Percentiles rank a stretch among this genome's conserved stretches.
Evolutionary conservation across 73 alveolate species (phyloP).

Genomic region (Tetrahymena thermophila): DNA sequence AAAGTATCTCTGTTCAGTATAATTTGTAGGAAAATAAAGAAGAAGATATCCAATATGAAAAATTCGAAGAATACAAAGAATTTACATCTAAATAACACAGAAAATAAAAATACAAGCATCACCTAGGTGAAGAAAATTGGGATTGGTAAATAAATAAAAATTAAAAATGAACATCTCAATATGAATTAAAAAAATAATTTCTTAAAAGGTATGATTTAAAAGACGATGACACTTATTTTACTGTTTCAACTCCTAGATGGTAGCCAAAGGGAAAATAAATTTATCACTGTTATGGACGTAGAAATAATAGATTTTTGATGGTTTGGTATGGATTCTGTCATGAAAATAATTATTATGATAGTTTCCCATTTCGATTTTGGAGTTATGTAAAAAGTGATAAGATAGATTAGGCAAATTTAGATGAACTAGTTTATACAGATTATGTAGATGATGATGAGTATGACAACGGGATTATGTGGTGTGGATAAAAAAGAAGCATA

Average conservation of each 20-base stretch:
- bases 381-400: not conserved
- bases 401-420: not conserved
- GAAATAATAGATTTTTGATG: conserved; percentile 49
- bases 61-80: not conserved
- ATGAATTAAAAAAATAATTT: not conserved
- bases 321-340: conserved; percentile 58
- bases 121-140: not conserved
- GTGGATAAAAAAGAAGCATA: not conserved
- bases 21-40: not conserved
- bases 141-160: not conserved
- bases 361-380: conserved; percentile 33
- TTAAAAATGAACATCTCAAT: not conserved
- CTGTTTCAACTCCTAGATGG: conserved; percentile 5
- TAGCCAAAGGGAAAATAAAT: conserved; percentile 4
- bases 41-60: not conserved
- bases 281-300: conserved; percentile 47
- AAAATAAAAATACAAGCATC: not conserved
- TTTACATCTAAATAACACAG: not conserved
- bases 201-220: not conserved
- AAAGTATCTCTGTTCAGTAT: not conserved
- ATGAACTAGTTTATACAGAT: not conserved
- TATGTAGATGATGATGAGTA: not conserved
- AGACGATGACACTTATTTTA: conserved; percentile 22
- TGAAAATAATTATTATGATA: conserved; percentile 50
- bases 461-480: not conserved